Conservation (phyloP, 2,329 filamentous ascomycete species). For the Ophiostoma himal-ulmi region DNA sequence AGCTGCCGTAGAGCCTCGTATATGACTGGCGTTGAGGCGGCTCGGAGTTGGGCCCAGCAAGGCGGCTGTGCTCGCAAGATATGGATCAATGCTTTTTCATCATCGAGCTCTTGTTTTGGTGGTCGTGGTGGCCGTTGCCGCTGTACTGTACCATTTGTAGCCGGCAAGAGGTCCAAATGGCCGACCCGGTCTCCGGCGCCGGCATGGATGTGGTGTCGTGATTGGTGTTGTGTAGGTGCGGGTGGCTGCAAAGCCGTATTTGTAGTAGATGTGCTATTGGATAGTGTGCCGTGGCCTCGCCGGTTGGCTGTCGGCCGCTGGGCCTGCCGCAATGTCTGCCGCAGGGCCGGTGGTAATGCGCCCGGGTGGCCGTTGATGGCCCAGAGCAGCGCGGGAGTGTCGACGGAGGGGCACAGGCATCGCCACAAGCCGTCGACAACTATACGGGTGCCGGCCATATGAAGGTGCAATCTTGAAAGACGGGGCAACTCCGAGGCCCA, state of each 20-base stretch:
- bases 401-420: constrained; percentile 55
- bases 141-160: neutral
- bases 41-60: constrained; percentile 21
- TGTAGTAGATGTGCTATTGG: neutral
- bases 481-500: neutral
- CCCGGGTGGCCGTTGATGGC: constrained; percentile 27
- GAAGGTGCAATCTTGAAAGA: neutral
- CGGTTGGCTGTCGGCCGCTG: neutral
- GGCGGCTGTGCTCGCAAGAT: constrained; percentile 22
- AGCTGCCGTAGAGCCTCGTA: constrained; percentile 40
- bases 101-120: neutral
- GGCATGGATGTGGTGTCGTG: constrained; percentile 9
- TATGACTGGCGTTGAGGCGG: constrained; percentile 23
- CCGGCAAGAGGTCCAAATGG: constrained; percentile 14
- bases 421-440: constrained; percentile 57
- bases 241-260: neutral
- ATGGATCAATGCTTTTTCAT: constrained; percentile 5
- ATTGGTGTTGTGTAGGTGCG: neutral
- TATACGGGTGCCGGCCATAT: constrained; percentile 38
- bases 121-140: constrained; percentile 7
- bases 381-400: constrained; percentile 36
- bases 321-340: neutral
- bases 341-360: constrained; percentile 18
- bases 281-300: neutral
- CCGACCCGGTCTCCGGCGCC: constrained; percentile 17